Conservation (phyloP, 2,329 filamentous ascomycete genomes). For the Phialophora chinensis region DNA sequence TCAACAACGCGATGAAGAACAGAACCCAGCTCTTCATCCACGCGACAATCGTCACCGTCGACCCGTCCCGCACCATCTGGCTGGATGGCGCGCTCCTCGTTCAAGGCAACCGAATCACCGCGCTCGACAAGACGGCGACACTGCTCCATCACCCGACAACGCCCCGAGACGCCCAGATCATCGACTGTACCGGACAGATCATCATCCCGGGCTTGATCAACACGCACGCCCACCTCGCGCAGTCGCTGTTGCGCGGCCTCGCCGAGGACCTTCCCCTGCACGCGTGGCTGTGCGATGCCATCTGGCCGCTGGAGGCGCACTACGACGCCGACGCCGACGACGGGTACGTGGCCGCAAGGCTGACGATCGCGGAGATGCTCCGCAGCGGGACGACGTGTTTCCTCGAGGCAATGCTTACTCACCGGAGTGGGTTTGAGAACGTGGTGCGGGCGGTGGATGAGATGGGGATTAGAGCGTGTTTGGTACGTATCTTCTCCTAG, state of each 20-base stretch:
- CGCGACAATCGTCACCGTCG: conserved; percentile 33
- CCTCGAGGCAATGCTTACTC: conserved; percentile 46
- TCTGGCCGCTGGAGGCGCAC: conserved; percentile 48
- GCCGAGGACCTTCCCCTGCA: conserved; percentile 42
- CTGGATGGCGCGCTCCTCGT: conserved; percentile 30
- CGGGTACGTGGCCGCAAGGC: conserved; percentile 43
- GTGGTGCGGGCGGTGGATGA: conserved; percentile 44
- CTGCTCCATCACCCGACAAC: conserved; percentile 19
- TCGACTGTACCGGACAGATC: conserved; percentile 44
- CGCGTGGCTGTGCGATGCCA: conserved; percentile 44
- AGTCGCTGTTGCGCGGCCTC: conserved; percentile 46
- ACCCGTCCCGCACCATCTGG: conserved; percentile 27
- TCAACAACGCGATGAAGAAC: conserved; percentile 25
- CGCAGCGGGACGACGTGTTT: conserved; percentile 49
- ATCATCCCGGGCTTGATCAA: conserved; percentile 48
- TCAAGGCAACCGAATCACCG: conserved; percentile 22
- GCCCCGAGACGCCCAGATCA: conserved; percentile 27
- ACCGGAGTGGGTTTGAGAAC: conserved; percentile 41
- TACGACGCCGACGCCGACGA: conserved; percentile 44
- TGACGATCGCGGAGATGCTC: conserved; percentile 49
- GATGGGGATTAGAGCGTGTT: conserved; percentile 45
- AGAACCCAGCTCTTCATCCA: conserved; percentile 36
- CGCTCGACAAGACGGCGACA: conserved; percentile 27
- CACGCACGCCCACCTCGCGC: conserved; percentile 47
- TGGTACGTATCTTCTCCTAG: conserved; percentile 32